These are phyloP conservation scores for Starmera dryadoides DNA, from an alignment of 805 yeast species.

Conservation along the genomic window DNA sequence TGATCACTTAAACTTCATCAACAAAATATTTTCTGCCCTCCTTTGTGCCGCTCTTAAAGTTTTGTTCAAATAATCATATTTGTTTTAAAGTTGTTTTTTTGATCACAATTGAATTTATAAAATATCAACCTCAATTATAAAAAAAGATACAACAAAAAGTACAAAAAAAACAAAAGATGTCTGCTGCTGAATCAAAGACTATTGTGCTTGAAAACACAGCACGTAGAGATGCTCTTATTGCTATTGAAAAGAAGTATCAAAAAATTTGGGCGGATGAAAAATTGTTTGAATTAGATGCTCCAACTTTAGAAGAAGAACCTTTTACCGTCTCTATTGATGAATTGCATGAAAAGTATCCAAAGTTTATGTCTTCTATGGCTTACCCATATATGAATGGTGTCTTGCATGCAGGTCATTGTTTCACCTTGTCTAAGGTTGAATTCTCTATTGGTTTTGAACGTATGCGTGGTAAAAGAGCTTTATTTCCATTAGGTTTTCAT, in stretches of 20 bases:
- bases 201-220: slow-evolving; percentile 58
- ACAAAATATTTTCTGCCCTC: too few species aligned
- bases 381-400: slow-evolving; percentile 99
- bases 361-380: slow-evolving; percentile 90
- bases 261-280: slow-evolving; percentile 81
- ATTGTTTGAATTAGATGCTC: slow-evolving; percentile 84
- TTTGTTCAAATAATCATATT: too few species aligned
- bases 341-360: slow-evolving; percentile 74
- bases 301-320: slow-evolving; percentile 59
- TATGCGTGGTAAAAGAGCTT: slow-evolving; percentile 86
- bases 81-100: too few species aligned
- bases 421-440: slow-evolving; percentile 91
- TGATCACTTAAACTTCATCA: too few species aligned
- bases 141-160: not conserved
- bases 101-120: too few species aligned
- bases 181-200: slow-evolving; percentile 21
- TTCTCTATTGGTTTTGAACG: slow-evolving; percentile 90
- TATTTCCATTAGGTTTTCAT: slow-evolving; percentile 96
- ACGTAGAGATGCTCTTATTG: slow-evolving; percentile 91
- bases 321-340: slow-evolving; percentile 53
- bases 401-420: slow-evolving; percentile 94
- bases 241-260: slow-evolving; percentile 84
- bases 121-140: too few species aligned
- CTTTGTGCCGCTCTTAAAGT: too few species aligned
- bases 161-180: slow-evolving; percentile 5